Evolutionary conservation across 352 stramenopile species (phyloP), one percentile per base, ranked within the genome.

Genomic region (Phytophthora sojae): DNA sequence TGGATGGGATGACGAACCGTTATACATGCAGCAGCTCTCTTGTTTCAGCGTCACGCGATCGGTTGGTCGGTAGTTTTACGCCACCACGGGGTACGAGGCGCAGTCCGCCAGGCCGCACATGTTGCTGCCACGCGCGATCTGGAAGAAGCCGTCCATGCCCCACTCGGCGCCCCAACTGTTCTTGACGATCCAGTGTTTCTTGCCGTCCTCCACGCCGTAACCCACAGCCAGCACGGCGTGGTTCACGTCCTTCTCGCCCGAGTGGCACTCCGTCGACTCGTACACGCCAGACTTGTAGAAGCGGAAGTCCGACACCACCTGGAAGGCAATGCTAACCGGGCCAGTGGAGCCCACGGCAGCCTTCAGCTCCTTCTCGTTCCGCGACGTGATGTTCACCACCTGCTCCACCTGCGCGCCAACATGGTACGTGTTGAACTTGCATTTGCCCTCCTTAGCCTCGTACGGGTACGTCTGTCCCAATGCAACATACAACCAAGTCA

Each of bases 161-260:
- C 97, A 99, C 39, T 71, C 61, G 6, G 67, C 54, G 29, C 86
- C 88, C 96, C 97, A 99, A 51, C 86, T 98, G 85, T 99, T 99
- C 82, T 99, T 99, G 45, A 99, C 89, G 69, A 98, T 98, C 95
- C 96, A 99, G 83, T 97, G 97, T 42, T 91, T 83, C 50, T 85
- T 90, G 66, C 88, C 90, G 51, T 91, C 87, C 56, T 97, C 89
- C 39, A 94, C 86, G 65, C 97, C 97, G 81, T 99, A 99, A 37
- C 97, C 97, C 29, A 99, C 97, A 1, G 96, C 94, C 64, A 99
- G 83, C 47, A 99, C 97, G 0, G 89, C 91, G 71, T 97, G 91
- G 76, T 97, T 97, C 61, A 97, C 92, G 74, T 97, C 85, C 78
- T 85, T 77, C 72, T 95, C 88, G 56, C 85, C 86, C 25, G 76